Conservation (phyloP, 495 filamentous ascomycete genomes). For the Pseudevernia furfuracea region DNA sequence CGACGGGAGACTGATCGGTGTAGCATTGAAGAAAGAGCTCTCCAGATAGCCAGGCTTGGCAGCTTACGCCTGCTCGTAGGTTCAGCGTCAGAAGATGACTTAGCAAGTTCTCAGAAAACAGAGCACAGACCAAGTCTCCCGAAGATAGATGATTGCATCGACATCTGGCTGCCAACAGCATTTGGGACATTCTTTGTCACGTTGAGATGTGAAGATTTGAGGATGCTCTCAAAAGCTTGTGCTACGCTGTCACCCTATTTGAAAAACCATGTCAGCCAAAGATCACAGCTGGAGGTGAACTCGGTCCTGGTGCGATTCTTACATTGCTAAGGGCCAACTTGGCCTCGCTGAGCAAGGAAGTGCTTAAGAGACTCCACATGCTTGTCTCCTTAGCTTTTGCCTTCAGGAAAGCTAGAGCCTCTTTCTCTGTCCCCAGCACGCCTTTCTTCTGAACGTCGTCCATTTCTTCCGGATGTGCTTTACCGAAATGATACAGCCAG, state of each 20-base stretch:
- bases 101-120: background rate
- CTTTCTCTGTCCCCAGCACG: slow-evolving; percentile 69
- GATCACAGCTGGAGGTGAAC: background rate
- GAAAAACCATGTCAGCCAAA: slow-evolving; percentile 17
- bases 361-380: slow-evolving; percentile 81
- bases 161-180: slow-evolving; percentile 64
- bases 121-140: slow-evolving; percentile 59
- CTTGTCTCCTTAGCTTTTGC: slow-evolving; percentile 80
- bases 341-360: slow-evolving; percentile 77
- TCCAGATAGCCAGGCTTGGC: slow-evolving; percentile 59
- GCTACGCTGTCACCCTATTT: slow-evolving; percentile 70
- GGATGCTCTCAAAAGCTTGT: slow-evolving; percentile 66
- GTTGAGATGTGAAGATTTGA: slow-evolving; percentile 74
- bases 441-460: slow-evolving; percentile 60
- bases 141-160: slow-evolving; percentile 65
- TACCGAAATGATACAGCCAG: slow-evolving; percentile 94
- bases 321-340: slow-evolving; percentile 64
- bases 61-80: slow-evolving; percentile 40
- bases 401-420: slow-evolving; percentile 77
- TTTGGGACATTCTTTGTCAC: slow-evolving; percentile 65
- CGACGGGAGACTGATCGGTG: slow-evolving; percentile 52
- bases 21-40: slow-evolving; percentile 76
- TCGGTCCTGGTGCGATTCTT: slow-evolving; percentile 15
- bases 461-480: slow-evolving; percentile 72
- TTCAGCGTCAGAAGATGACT: slow-evolving; percentile 23